These are phyloP conservation scores for Candida glucosophila DNA, from an alignment of 1,139 yeast genomes.

Conservation along the genomic window DNA sequence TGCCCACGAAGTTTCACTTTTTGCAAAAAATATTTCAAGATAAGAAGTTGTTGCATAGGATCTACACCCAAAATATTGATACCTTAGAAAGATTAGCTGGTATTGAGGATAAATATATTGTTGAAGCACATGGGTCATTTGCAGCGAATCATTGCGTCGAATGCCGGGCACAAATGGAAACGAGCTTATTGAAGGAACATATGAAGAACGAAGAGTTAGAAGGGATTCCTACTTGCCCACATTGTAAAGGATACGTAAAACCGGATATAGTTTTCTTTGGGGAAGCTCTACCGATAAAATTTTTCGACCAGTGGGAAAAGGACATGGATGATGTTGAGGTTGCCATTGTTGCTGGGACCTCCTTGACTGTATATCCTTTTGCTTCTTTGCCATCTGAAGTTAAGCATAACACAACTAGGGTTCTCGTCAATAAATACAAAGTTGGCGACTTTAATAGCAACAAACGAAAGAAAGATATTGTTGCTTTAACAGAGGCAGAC, in stretches of 20 bases:
- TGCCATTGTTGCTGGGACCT: slow-evolving; percentile 87
- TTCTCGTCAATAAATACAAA: slow-evolving; percentile 61
- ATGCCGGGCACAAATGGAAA: slow-evolving; percentile 50
- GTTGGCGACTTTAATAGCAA: slow-evolving; percentile 63
- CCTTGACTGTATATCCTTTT: slow-evolving; percentile 83
- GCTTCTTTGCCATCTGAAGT: slow-evolving; percentile 72
- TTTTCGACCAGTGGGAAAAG: slow-evolving; percentile 61
- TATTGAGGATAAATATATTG: slow-evolving; percentile 48
- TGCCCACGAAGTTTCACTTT: slow-evolving; percentile 76
- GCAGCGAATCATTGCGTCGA: slow-evolving; percentile 76
- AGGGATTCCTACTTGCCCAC: slow-evolving; percentile 37
- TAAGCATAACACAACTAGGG: slow-evolving; percentile 39
- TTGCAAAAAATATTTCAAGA: slow-evolving; percentile 62
- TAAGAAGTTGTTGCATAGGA: slow-evolving; percentile 50
- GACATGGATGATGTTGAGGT: slow-evolving; percentile 57
- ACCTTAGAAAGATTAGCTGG: slow-evolving; percentile 87
- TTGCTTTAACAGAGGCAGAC: slow-evolving; percentile 60
- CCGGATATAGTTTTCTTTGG: slow-evolving; percentile 95
- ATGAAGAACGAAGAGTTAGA: slow-evolving; percentile 24
- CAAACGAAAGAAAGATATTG: slow-evolving; percentile 47
- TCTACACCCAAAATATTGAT: slow-evolving; percentile 89
- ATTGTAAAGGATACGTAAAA: slow-evolving; percentile 70
- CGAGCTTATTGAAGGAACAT: slow-evolving; percentile 37
- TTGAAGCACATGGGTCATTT: slow-evolving; percentile 95
- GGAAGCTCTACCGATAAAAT: slow-evolving; percentile 64